Evolutionary conservation across 805 yeast genomes (phyloP).

Genomic region (Kluyveromyces nonfermentans): DNA sequence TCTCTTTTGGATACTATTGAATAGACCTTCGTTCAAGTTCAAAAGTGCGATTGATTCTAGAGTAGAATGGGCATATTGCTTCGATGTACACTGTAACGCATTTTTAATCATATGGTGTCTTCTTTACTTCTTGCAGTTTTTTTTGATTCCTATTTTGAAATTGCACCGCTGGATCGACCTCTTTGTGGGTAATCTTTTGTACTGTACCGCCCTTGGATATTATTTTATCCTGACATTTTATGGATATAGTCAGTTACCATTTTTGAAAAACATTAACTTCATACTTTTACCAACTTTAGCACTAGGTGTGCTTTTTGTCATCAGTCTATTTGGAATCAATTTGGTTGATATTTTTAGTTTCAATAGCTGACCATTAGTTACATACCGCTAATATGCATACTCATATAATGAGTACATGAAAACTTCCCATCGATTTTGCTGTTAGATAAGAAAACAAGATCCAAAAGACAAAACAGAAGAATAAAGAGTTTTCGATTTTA

Average conservation of each 20-base stretch:
- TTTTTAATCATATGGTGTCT: constrained; percentile 71
- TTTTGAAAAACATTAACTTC: constrained; percentile 51
- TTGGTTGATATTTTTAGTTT: constrained; percentile 45
- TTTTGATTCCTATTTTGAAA: constrained; percentile 62
- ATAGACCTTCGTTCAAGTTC: constrained; percentile 47
- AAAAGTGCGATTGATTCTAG: constrained; percentile 17
- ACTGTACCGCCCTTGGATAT: constrained; percentile 62
- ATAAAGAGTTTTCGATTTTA: too few relatives aligned
- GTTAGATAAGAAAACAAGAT: too few relatives aligned
- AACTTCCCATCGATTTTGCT: too few relatives aligned
- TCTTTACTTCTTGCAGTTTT: constrained; percentile 64
- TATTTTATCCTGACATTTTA: constrained; percentile 75
- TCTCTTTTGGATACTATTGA: constrained; percentile 61
- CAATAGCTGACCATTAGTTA: constrained; percentile 9
- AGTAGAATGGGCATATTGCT: constrained; percentile 87
- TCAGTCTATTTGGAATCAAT: constrained; percentile 60
- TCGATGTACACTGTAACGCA: constrained; percentile 91
- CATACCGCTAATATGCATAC: background rate
- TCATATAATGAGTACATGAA: background rate
- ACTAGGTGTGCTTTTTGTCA: constrained; percentile 47
- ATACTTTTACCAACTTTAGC: constrained; percentile 56
- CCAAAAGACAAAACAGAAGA: too few relatives aligned
- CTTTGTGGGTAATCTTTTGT: constrained; percentile 69
- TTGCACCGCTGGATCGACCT: constrained; percentile 57
- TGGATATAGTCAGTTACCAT: constrained; percentile 77